Evolutionary conservation across 2,329 filamentous ascomycete genomes (phyloP).

Genomic region (Botrytis fragariae): DNA sequence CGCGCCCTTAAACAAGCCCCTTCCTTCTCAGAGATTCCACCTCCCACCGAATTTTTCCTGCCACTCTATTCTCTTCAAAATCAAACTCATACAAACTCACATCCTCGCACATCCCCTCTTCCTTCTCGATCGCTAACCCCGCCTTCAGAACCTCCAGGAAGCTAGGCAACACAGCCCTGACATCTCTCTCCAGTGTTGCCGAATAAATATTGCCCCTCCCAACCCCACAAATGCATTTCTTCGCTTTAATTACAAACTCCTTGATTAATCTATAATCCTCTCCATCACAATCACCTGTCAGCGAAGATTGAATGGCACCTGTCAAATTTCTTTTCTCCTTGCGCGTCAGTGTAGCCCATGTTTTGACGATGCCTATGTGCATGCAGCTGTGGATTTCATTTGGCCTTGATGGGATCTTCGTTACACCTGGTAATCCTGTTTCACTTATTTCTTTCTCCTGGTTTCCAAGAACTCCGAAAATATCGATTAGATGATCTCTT

Average conservation of each 20-base stretch:
- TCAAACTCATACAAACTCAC: background rate
- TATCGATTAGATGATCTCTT: background rate
- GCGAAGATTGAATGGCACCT: background rate
- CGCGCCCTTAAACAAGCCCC: background rate
- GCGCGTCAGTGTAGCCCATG: background rate
- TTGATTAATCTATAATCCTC: background rate
- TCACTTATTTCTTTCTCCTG: background rate
- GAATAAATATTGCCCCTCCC: constrained; percentile 2
- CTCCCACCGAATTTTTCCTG: background rate
- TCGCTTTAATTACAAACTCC: background rate
- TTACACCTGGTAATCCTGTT: background rate
- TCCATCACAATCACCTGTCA: background rate
- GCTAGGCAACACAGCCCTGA: background rate
- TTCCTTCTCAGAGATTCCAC: background rate
- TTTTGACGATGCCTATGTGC: background rate
- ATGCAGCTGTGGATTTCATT: background rate
- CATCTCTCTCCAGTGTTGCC: background rate
- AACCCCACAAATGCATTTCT: background rate
- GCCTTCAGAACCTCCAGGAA: background rate
- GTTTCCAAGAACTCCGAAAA: background rate
- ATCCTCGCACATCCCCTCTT: background rate
- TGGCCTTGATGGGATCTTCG: background rate
- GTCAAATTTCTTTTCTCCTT: background rate
- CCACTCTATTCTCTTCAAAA: background rate
- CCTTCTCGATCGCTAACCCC: background rate